These are phyloP conservation scores for Pleurotus eryngii DNA, from an alignment of 768 basidiomycete genomes.

Conservation along the genomic window DNA sequence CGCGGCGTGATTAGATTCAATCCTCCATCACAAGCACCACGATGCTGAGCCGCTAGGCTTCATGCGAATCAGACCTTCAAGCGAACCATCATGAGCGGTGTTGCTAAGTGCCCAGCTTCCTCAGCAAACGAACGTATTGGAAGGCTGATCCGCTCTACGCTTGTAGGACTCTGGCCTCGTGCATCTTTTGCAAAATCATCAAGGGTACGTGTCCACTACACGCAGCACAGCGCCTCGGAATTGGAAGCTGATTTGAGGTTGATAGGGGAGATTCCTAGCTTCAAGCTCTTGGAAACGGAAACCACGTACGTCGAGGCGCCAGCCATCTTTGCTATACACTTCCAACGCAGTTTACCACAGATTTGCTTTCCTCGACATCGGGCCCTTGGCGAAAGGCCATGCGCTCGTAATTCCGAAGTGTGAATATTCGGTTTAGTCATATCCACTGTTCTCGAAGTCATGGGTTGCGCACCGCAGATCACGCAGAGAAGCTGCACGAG, in stretches of 20 bases:
- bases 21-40: not conserved
- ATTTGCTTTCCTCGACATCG: conserved; percentile 90
- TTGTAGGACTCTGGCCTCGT: conserved; percentile 53
- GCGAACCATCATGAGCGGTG: conserved; percentile 23
- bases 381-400: conserved; percentile 87
- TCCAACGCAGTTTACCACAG: conserved; percentile 29
- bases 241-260: not conserved
- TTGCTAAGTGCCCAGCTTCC: conserved; percentile 29
- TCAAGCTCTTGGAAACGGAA: conserved; percentile 78
- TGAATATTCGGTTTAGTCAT: conserved; percentile 26
- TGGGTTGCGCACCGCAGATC: conserved; percentile 47
- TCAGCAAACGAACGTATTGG: not conserved
- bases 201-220: conserved; percentile 49
- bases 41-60: no score
- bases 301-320: conserved; percentile 46
- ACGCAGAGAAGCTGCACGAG: conserved; percentile 82
- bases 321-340: no score
- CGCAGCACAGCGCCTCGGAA: no score
- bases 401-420: conserved; percentile 93
- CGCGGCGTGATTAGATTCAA: not conserved
- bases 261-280: conserved; percentile 85
- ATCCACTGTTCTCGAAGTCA: not conserved
- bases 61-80: conserved; percentile 1
- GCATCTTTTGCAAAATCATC: conserved; percentile 95
- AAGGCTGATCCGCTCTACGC: not conserved